These are phyloP conservation scores for Spergularia azorica DNA, from an alignment of 179 eudicot species.

Conservation along the genomic window DNA sequence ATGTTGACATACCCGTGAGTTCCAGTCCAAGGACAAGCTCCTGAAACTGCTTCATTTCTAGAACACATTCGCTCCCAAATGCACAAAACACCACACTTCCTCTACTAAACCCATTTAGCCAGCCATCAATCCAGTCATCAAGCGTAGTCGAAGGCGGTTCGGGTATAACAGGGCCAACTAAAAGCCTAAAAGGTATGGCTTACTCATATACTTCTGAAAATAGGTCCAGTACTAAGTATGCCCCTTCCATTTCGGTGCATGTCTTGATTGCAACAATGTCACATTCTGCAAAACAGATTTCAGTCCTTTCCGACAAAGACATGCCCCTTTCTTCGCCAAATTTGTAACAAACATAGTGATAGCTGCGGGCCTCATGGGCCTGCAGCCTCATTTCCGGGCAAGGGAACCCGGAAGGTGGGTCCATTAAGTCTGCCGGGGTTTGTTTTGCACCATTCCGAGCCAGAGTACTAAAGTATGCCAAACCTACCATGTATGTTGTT, in stretches of 20 bases:
- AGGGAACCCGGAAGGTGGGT: slow-evolving; percentile 25
- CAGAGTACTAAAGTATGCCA: too few species aligned
- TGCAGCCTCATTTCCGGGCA: slow-evolving; percentile 16
- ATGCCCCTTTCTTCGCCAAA: slow-evolving; percentile 9
- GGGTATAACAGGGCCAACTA: slow-evolving; percentile 11
- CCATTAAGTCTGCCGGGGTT: background rate
- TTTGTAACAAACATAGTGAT: background rate
- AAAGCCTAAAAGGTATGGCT: background rate
- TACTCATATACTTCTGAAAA: background rate
- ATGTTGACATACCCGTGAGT: slow-evolving; percentile 14
- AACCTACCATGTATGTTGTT: background rate
- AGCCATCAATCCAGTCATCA: slow-evolving; percentile 5
- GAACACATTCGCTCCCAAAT: slow-evolving; percentile 31
- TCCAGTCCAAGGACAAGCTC: slow-evolving; percentile 36
- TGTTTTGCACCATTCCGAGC: too few species aligned
- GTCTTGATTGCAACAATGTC: slow-evolving; percentile 25
- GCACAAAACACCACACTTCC: slow-evolving; percentile 30
- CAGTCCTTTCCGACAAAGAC: slow-evolving; percentile 12
- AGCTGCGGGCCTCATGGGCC: slow-evolving; percentile 22
- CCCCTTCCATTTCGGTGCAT: slow-evolving; percentile 32
- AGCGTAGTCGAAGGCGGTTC: background rate
- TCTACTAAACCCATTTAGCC: slow-evolving; percentile 14
- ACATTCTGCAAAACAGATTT: slow-evolving; percentile 5
- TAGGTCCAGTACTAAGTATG: slow-evolving; percentile 18
- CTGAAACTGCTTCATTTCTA: slow-evolving; percentile 19